phyloP scores from a whole-genome alignment of 306 rosid genomes.

The Cicer bijugum region DNA sequence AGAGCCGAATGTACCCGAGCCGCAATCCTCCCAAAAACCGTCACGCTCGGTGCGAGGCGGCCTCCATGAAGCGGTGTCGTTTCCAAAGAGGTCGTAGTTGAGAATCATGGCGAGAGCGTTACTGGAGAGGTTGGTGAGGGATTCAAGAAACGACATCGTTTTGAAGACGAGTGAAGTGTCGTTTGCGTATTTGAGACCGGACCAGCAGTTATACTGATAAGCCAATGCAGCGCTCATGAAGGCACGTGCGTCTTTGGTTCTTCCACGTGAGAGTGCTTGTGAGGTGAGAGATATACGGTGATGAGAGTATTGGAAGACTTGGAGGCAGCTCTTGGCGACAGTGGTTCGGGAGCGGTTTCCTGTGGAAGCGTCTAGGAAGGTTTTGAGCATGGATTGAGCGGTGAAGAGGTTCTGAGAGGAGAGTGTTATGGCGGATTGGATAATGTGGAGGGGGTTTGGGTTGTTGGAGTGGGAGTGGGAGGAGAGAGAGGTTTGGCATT shows the following conservation, averaged over 20 bases:
- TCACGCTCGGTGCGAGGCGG: conserved; percentile 82
- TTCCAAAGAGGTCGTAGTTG: conserved; percentile 63
- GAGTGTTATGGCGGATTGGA: conserved; percentile 53
- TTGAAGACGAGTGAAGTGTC: conserved; percentile 57
- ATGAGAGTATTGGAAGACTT: conserved; percentile 53
- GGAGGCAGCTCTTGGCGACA: conserved; percentile 60
- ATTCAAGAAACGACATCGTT: conserved; percentile 71
- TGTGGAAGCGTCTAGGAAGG: conserved; percentile 50
- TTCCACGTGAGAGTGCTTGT: conserved; percentile 50
- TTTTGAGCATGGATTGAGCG: conserved; percentile 55
- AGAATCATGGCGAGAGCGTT: conserved; percentile 78
- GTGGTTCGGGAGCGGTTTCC: conserved; percentile 48
- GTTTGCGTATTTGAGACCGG: conserved; percentile 78
- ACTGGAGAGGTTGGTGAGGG: conserved; percentile 56
- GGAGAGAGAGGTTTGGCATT: conserved; percentile 56
- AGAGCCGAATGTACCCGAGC: not conserved
- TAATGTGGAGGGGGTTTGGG: conserved; percentile 48
- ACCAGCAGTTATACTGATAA: conserved; percentile 88
- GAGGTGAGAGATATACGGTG: conserved; percentile 56
- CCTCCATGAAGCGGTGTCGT: conserved; percentile 60
- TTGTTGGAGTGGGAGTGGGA: conserved; percentile 30
- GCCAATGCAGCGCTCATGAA: conserved; percentile 72
- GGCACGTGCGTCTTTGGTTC: conserved; percentile 67
- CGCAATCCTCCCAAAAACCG: conserved; percentile 68
- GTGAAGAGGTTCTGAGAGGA: conserved; percentile 54